Conservation (phyloP, 1,139 yeast genomes). For the Hansenula sp. region DNA sequence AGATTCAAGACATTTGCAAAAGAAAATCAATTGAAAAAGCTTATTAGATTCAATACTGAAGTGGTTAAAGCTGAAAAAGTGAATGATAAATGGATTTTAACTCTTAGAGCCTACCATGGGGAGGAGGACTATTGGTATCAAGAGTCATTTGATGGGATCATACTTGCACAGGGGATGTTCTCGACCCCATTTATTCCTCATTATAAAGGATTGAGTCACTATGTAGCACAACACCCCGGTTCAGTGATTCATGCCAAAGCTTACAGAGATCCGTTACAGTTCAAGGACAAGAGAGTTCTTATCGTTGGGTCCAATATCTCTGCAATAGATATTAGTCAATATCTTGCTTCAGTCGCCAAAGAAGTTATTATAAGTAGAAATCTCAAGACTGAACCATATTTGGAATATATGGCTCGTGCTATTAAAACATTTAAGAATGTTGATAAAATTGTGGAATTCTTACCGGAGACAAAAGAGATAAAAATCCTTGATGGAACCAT, state of each 20-base stretch:
- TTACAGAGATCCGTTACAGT: slow-evolving; percentile 24
- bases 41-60: slow-evolving; percentile 35
- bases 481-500: slow-evolving; percentile 29
- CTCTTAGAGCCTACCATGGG: slow-evolving; percentile 24
- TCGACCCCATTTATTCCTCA: slow-evolving; percentile 43
- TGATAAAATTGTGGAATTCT: slow-evolving; percentile 26
- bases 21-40: slow-evolving; percentile 25
- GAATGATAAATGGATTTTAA: slow-evolving; percentile 36
- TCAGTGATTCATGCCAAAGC: slow-evolving; percentile 38
- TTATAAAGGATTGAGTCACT: slow-evolving; percentile 37
- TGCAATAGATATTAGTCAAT: slow-evolving; percentile 44
- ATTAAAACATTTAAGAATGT: slow-evolving; percentile 29
- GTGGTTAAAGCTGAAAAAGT: slow-evolving; percentile 36
- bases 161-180: slow-evolving; percentile 46
- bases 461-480: slow-evolving; percentile 22
- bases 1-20: slow-evolving; percentile 29
- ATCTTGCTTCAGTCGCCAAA: slow-evolving; percentile 37
- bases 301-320: slow-evolving; percentile 47
- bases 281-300: slow-evolving; percentile 36
- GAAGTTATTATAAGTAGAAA: slow-evolving; percentile 33
- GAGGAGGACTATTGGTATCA: slow-evolving; percentile 26
- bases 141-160: slow-evolving; percentile 40
- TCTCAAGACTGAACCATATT: slow-evolving; percentile 19
- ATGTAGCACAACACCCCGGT: slow-evolving; percentile 32
- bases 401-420: slow-evolving; percentile 15